Evolutionary conservation across 345 rosid genomes (phyloP).

Genomic region (Balakata baccata): DNA sequence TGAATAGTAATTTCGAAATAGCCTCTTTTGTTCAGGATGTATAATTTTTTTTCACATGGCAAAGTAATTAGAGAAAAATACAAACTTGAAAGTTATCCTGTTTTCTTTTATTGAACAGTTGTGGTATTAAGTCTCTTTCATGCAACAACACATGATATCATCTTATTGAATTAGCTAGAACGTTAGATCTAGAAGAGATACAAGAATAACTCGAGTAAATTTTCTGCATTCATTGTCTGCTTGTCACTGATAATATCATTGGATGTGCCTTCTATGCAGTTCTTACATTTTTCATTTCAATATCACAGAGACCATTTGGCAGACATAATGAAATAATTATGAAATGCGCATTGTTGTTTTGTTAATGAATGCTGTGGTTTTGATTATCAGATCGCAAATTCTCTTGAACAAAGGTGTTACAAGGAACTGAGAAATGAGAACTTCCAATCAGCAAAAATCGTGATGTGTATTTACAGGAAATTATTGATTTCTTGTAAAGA

Average conservation of each 20-base stretch:
- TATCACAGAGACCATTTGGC: background rate
- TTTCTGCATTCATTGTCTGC: background rate
- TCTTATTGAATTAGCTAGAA: background rate
- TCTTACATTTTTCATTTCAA: background rate
- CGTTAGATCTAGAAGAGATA: background rate
- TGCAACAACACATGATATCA: background rate
- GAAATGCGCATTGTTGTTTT: conserved; percentile 8
- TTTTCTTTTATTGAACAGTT: background rate
- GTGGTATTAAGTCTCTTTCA: background rate
- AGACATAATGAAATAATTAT: background rate
- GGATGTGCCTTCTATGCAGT: background rate
- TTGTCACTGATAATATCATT: background rate
- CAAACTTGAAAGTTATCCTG: background rate
- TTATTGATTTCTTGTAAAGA: conserved; percentile 80
- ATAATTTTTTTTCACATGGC: background rate
- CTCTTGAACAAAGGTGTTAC: conserved; percentile 97
- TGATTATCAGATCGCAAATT: conserved; percentile 61
- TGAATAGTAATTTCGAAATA: background rate
- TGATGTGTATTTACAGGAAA: conserved; percentile 82
- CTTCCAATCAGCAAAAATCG: conserved; percentile 69
- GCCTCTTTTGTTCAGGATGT: background rate
- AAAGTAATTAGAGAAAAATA: background rate
- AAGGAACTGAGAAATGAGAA: conserved; percentile 92
- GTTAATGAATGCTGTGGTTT: conserved; percentile 28
- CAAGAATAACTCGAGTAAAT: background rate